Percentiles rank a stretch among this genome's conserved stretches.
These are phyloP conservation scores for Suillus tomentosus DNA, from an alignment of 768 basidiomycete genomes.

Conservation along the genomic window DNA sequence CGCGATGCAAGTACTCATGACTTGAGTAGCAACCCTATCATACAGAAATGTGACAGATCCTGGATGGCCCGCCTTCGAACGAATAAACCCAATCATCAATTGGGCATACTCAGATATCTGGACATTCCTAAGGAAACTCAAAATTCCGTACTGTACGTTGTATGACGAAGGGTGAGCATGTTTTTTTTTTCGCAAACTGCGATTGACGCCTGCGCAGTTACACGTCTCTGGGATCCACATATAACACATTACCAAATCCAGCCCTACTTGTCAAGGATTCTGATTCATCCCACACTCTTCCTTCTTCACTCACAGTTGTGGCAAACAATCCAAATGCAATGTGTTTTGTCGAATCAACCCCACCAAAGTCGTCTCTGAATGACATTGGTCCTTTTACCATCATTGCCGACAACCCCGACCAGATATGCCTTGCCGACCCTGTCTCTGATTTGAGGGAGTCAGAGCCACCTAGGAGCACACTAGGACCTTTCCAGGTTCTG, in stretches of 20 bases:
- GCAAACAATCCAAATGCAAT: slow-evolving; percentile 24
- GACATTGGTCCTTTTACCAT: slow-evolving; percentile 17
- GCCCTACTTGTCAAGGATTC: slow-evolving; percentile 50
- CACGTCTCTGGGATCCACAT: slow-evolving; percentile 94
- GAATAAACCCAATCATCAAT: slow-evolving; percentile 94
- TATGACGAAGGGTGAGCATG: slow-evolving; percentile 86
- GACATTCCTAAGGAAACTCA: slow-evolving; percentile 73
- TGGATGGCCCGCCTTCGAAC: slow-evolving; percentile 87
- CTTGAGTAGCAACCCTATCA: slow-evolving; percentile 62
- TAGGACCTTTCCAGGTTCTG: slow-evolving; percentile 21
- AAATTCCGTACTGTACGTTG: slow-evolving; percentile 83
- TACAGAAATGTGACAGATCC: slow-evolving; percentile 81
- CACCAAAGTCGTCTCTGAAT: neutral
- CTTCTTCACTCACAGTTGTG: slow-evolving; percentile 25
- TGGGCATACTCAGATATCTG: slow-evolving; percentile 93
- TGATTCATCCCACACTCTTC: slow-evolving; percentile 17
- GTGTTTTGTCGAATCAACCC: slow-evolving; percentile 20
- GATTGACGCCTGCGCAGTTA: slow-evolving; percentile 55
- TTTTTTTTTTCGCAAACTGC: slow-evolving; percentile 1
- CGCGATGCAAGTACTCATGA: neutral
- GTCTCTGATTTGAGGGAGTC: neutral
- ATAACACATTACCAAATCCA: slow-evolving; percentile 93
- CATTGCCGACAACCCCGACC: slow-evolving; percentile 23
- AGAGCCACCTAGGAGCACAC: neutral
- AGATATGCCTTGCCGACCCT: slow-evolving; percentile 22